Evolutionary conservation across 1,284 basidiomycete species (phyloP).

Genomic region (Trametes polyzona): DNA sequence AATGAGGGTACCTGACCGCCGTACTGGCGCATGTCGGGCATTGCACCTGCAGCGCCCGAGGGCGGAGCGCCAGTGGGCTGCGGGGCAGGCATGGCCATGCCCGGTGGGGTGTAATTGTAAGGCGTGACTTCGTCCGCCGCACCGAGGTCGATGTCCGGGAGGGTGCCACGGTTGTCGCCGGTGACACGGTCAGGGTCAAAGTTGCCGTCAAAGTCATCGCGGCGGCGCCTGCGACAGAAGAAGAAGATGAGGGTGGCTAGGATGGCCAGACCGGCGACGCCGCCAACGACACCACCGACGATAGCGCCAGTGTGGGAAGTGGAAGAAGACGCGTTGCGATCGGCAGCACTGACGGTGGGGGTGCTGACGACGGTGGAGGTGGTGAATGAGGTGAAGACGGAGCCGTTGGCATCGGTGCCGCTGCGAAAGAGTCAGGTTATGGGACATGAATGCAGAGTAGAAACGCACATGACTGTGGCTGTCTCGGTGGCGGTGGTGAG

Average conservation of each 20-base stretch:
- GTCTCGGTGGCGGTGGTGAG: constrained; percentile 17
- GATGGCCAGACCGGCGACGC: constrained; percentile 35
- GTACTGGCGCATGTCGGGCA: constrained; percentile 34
- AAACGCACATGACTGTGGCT: constrained; percentile 25
- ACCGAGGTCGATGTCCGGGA: constrained; percentile 43
- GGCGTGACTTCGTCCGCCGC: constrained; percentile 42
- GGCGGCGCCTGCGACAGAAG: constrained; percentile 29
- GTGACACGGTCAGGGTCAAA: constrained; percentile 53
- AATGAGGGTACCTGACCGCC: constrained; percentile 28
- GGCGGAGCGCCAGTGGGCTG: background rate
- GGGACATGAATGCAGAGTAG: background rate
- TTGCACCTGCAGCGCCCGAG: background rate
- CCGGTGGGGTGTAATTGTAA: constrained; percentile 33
- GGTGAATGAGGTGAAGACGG: constrained; percentile 29
- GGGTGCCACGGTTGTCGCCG: constrained; percentile 32
- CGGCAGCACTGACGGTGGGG: constrained; percentile 9
- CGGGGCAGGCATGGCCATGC: constrained; percentile 10
- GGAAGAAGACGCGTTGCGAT: constrained; percentile 12
- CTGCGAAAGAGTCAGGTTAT: constrained; percentile 13
- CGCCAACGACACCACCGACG: constrained; percentile 45
- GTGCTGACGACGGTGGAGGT: constrained; percentile 20
- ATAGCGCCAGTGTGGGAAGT: constrained; percentile 40
- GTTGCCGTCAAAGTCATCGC: constrained; percentile 53
- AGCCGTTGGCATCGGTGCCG: constrained; percentile 29
- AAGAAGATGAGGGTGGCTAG: constrained; percentile 33